Base-by-base conservation (phyloP, 2,329 filamentous ascomycete species). In the Cladosporium oxysporum region DNA sequence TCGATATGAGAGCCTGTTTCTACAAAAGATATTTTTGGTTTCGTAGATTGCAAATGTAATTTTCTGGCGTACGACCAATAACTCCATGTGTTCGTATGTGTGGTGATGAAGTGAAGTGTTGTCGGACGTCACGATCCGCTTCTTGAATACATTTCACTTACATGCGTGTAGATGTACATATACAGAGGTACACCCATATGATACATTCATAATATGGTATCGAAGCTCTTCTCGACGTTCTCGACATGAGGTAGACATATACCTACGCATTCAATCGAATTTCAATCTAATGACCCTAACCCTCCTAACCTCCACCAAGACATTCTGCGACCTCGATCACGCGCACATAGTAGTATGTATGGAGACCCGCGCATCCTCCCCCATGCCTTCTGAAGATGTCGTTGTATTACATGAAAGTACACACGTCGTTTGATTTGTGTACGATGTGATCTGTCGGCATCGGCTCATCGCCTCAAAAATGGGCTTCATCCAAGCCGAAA, bases 21-120 rank as follows among this genome's bases (percentile, higher is more conserved):
- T 44, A 29, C 14, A 41, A 62, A 62, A 28, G 37, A 44, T 44
- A 6, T 47, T 23, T 21, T 18, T 44, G n/a, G 21, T 62, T 59
- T 33, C 60, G 33, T 62, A 62, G 60, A 62, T 62, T 62, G 60
- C 60, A 62, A 62, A 62, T 62, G 60, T 55, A 62, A 53, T 62
- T 62, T 52, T 62, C 60, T 62, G 41, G 41, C n/a, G 41, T 47
- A 21, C 10, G 41, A 47, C 12, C n/a, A n/a, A 21, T 21, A 18
- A n/a, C 37, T 44, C 12, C 6, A 4, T 41, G 35, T 14, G 41
- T 21, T 23, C n/a, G 11, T 47, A 3, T 11, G n/a, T 10, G 4
- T 47, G 41, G 8, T 21, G 18, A 44, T n/a, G 37, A 21, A 44
- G 37, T 44, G 37, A 44, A 41, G 18, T n/a, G 18, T n/a, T 3